Evolutionary conservation across 768 basidiomycete species (phyloP), one percentile per base, ranked within the genome.

Genomic region (Collybia sordida): DNA sequence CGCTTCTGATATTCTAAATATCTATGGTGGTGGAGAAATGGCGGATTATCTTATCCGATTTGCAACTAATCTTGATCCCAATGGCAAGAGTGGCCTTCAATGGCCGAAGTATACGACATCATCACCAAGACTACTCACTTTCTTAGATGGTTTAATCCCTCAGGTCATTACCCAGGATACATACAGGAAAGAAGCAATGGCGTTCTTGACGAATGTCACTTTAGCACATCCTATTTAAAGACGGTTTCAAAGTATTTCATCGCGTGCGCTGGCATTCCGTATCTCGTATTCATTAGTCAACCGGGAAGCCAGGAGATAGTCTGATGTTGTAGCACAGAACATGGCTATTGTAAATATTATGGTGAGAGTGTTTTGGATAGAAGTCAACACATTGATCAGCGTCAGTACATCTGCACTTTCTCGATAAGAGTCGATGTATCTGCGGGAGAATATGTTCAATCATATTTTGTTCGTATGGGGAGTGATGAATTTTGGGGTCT

Each of bases 11-110:
- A 14, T 80, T 5, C 46, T 68, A 12, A 69, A 74, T 22, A 59
- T 75, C 15, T 81, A 74, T 48, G 65, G 63, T 0, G 69, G 62
- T 2, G 67, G 68, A 17, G 75, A 78, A 49, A 61, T 80, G 57
- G 59, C 73, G 4, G 74, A 78, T 56, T 73, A 75, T 53, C 64
- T 81, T 18, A 69, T 80, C 45, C 68, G 72, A 38, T 79, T 79
- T 51, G 70, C 64, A 11, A 61, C 55, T 39, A 70, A 59, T 7
- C 72, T 76, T 39, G 58, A 81, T 57, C 80, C 73, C 1, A 82
- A 82, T 54, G 69, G 63, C 5, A 44, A 52, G 2, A 61, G 59
- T 3, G 69, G 67, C 21, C 44, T 72, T 18, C 56, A 59, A 15
- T 81, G 78, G 80, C 78, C 80, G 0, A 64, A 66, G 45, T 81